Percentiles rank a stretch among this genome's conserved stretches.
These are phyloP conservation scores for Plantago coronopus DNA, from an alignment of 305 asterid species.

Conservation along the genomic window DNA sequence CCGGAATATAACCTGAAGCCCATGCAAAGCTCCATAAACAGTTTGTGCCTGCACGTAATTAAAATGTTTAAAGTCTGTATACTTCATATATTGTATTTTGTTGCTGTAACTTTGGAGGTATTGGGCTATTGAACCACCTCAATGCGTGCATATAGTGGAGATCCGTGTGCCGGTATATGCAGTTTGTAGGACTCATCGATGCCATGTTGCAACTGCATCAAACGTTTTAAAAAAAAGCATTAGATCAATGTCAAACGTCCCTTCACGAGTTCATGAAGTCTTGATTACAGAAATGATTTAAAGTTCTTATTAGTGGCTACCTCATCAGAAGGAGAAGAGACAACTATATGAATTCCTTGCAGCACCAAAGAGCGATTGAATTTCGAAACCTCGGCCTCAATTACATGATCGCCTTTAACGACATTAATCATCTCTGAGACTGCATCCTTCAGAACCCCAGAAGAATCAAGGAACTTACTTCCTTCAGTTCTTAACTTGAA, in stretches of 20 bases:
- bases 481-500: constrained; percentile 69
- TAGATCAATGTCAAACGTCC: not conserved
- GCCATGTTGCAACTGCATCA: constrained; percentile 75
- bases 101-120: not conserved
- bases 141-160: constrained; percentile 53
- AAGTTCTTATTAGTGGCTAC: constrained; percentile 27
- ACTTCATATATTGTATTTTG: not conserved
- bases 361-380: constrained; percentile 46
- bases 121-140: constrained; percentile 38
- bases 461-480: constrained; percentile 62
- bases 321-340: constrained; percentile 66
- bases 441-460: constrained; percentile 75
- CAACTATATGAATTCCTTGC: constrained; percentile 61
- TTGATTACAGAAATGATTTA: not conserved
- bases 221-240: constrained; percentile 7
- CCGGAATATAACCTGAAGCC: constrained; percentile 59
- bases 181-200: constrained; percentile 72
- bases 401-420: constrained; percentile 46
- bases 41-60: constrained; percentile 71
- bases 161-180: constrained; percentile 46
- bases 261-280: not conserved
- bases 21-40: constrained; percentile 92
- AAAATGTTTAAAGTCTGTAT: constrained; percentile 2
- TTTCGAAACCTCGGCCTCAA: constrained; percentile 39
- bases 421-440: constrained; percentile 48